Evolutionary conservation across 345 rosid species (phyloP).

Genomic region (Eucalyptus virginea): DNA sequence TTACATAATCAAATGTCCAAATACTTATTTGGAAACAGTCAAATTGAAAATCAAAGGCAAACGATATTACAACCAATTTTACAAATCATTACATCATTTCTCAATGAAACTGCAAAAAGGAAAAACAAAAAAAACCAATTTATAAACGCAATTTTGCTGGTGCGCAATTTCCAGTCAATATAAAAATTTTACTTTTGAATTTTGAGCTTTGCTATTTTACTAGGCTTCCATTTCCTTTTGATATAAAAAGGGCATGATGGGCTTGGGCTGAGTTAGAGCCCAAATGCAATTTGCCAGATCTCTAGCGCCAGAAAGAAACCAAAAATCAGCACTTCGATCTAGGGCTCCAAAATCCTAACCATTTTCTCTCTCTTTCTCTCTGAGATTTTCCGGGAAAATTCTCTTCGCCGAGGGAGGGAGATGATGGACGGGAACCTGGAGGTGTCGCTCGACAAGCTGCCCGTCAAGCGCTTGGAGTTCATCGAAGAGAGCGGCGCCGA

Average conservation of each 20-base stretch:
- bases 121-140: background rate
- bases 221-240: background rate
- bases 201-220: background rate
- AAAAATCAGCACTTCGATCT: background rate
- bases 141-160: background rate
- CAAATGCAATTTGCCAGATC: background rate
- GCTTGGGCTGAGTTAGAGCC: background rate
- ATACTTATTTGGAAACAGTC: background rate
- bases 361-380: background rate
- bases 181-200: background rate
- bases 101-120: background rate
- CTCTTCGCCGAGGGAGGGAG: background rate
- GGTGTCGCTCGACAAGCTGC: slow-evolving; percentile 81
- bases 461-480: slow-evolving; percentile 62
- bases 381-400: background rate
- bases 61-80: background rate
- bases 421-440: slow-evolving; percentile 51
- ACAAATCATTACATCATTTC: background rate
- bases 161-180: background rate
- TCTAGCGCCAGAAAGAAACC: background rate
- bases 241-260: background rate
- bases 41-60: background rate
- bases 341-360: background rate
- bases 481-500: slow-evolving; percentile 82
- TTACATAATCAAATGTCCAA: background rate